Percentiles rank a stretch among this genome's conserved stretches.
Conservation (phyloP, 176 grass and related monocot species). For the Olyra latifolia region DNA sequence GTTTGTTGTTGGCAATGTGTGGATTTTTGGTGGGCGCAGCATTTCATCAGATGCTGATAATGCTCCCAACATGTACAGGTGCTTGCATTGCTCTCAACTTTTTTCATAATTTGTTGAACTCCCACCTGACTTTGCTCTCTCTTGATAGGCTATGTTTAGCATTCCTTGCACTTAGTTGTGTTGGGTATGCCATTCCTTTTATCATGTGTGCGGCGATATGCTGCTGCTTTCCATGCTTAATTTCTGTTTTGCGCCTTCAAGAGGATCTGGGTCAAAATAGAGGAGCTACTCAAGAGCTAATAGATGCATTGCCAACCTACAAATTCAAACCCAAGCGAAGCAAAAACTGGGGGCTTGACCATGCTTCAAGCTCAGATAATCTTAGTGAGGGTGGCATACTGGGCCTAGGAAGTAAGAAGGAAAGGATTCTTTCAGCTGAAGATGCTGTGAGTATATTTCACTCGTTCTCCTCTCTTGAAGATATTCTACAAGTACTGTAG, state of each 20-base stretch:
- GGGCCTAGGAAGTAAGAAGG: slow-evolving; percentile 78
- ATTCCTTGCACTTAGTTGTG: slow-evolving; percentile 93
- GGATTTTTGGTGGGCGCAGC: slow-evolving; percentile 91
- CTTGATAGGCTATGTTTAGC: slow-evolving; percentile 81
- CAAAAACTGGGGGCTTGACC: slow-evolving; percentile 62
- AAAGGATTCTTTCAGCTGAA: slow-evolving; percentile 83
- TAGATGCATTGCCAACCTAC: slow-evolving; percentile 76
- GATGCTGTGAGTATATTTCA: slow-evolving; percentile 81
- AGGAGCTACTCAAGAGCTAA: slow-evolving; percentile 84
- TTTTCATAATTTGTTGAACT: slow-evolving; percentile 19
- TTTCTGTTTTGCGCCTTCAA: slow-evolving; percentile 83
- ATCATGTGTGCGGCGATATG: slow-evolving; percentile 91
- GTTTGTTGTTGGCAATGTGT: slow-evolving; percentile 99
- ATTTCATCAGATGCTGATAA: slow-evolving; percentile 64
- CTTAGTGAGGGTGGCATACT: slow-evolving; percentile 77
- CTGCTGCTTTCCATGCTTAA: slow-evolving; percentile 95
- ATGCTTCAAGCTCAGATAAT: slow-evolving; percentile 55
- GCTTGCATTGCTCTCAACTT: slow-evolving; percentile 34
- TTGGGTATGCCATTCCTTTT: slow-evolving; percentile 96
- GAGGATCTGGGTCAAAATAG: slow-evolving; percentile 74
- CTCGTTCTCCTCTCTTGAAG: slow-evolving; percentile 5
- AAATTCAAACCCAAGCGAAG: slow-evolving; percentile 89
- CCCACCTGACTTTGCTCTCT: slow-evolving; percentile 24
- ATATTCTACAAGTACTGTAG: neutral
- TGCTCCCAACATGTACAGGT: slow-evolving; percentile 93